Conservation (phyloP, 2,329 filamentous ascomycete genomes). For the Venturia pyrina region DNA sequence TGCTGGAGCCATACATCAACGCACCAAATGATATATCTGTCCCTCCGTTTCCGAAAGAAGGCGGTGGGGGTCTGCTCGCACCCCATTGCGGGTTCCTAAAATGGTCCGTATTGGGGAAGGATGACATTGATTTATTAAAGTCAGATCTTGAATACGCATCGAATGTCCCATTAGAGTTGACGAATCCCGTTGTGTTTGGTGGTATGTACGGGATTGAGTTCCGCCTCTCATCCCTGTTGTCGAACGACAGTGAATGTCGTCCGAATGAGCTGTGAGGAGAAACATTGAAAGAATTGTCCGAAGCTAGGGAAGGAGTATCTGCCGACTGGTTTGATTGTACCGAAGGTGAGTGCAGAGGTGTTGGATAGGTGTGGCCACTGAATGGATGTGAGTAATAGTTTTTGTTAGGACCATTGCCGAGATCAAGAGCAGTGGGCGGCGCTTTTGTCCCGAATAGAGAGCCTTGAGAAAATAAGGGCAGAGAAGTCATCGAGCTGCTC, state of each 20-base stretch:
- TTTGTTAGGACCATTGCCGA: neutral
- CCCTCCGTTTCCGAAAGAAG: neutral
- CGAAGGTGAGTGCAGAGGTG: slow-evolving; percentile 9
- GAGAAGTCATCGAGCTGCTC: neutral
- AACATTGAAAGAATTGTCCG: neutral
- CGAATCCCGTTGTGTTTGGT: slow-evolving; percentile 1
- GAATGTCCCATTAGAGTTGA: neutral
- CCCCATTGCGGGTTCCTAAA: slow-evolving; percentile 1
- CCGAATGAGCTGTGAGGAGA: neutral
- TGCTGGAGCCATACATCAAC: neutral
- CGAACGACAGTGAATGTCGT: neutral
- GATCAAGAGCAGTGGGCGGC: neutral
- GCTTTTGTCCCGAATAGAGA: neutral
- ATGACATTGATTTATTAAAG: neutral
- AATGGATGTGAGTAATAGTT: neutral
- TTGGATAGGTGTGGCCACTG: slow-evolving; percentile 1
- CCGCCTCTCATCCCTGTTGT: slow-evolving; percentile 1
- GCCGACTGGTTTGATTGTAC: neutral
- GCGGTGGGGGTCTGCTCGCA: neutral
- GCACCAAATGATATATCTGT: neutral
- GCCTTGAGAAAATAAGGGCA: neutral
- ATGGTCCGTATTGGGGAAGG: neutral
- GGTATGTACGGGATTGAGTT: slow-evolving; percentile 5
- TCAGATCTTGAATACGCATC: neutral
- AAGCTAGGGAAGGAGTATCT: slow-evolving; percentile 5